Conservation (phyloP, 805 yeast genomes). For the Candida oleophila region DNA sequence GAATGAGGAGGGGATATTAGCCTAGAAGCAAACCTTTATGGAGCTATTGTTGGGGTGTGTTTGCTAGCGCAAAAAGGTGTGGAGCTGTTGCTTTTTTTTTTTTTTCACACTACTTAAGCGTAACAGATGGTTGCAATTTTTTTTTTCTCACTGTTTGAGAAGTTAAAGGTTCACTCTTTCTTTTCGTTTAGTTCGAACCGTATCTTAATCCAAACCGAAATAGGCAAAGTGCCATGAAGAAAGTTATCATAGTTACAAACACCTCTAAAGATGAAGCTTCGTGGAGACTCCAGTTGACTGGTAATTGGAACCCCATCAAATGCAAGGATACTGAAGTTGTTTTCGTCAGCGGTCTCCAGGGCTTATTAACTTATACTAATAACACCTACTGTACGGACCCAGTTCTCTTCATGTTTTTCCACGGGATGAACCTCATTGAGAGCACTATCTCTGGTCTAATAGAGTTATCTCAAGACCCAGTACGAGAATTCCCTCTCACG, state of each 20-base stretch:
- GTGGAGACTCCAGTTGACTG: conserved; percentile 21
- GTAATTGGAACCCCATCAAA: conserved; percentile 19
- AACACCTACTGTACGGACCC: conserved; percentile 17
- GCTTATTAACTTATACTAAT: conserved; percentile 17
- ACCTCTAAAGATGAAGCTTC: conserved; percentile 32
- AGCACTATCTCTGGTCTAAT: conserved; percentile 28
- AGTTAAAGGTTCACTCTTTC: too few species aligned
- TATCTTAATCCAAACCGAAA: too few species aligned
- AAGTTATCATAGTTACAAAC: conserved; percentile 30
- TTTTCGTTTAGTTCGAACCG: too few species aligned
- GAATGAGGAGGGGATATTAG: not conserved
- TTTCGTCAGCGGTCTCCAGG: conserved; percentile 23
- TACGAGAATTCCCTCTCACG: conserved; percentile 5
- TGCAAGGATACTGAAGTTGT: conserved; percentile 20
- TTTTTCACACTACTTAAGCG: too few species aligned
- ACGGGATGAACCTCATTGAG: conserved; percentile 33
- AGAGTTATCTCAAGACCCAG: conserved; percentile 19
- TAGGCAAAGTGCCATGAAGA: not conserved
- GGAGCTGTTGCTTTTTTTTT: not conserved
- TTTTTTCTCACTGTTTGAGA: not conserved
- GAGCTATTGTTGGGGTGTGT: too few species aligned
- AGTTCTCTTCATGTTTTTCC: conserved; percentile 37
- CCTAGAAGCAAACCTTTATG: too few species aligned
- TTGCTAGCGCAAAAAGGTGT: not conserved
- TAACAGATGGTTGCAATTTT: not conserved